These are phyloP conservation scores for Aegle marmelos DNA, from an alignment of 345 rosid genomes.

Conservation along the genomic window DNA sequence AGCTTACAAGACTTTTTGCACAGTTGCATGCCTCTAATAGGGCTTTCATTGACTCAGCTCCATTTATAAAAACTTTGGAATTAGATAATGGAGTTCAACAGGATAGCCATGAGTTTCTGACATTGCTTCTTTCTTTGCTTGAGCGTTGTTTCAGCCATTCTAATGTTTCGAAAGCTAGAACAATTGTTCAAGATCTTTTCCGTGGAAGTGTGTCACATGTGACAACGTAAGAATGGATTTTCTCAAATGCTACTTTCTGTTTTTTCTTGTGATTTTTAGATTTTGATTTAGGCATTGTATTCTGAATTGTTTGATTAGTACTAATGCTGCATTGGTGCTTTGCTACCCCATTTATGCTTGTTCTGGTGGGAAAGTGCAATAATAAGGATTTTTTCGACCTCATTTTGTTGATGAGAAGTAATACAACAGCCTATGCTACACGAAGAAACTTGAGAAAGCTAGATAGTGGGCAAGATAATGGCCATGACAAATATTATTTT, in stretches of 20 bases:
- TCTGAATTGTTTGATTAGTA: neutral
- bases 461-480: neutral
- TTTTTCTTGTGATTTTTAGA: neutral
- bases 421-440: neutral
- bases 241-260: neutral
- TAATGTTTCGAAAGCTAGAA: constrained; percentile 54
- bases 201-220: constrained; percentile 97
- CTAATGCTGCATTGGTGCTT: neutral
- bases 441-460: neutral
- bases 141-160: constrained; percentile 80
- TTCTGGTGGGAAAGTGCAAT: neutral
- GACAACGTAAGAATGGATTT: constrained; percentile 69
- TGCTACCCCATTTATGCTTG: neutral
- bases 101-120: constrained; percentile 96
- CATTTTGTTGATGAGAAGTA: neutral
- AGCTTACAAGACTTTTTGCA: constrained; percentile 83
- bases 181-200: constrained; percentile 91
- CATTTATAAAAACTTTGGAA: constrained; percentile 87
- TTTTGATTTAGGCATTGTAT: neutral
- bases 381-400: neutral
- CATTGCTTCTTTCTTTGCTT: constrained; percentile 88
- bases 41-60: constrained; percentile 90
- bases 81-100: constrained; percentile 94
- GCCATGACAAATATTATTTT: neutral
- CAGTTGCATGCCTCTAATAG: constrained; percentile 75